Conservation (phyloP, 2,329 filamentous ascomycete genomes). For the Phialophora verrucosa region DNA sequence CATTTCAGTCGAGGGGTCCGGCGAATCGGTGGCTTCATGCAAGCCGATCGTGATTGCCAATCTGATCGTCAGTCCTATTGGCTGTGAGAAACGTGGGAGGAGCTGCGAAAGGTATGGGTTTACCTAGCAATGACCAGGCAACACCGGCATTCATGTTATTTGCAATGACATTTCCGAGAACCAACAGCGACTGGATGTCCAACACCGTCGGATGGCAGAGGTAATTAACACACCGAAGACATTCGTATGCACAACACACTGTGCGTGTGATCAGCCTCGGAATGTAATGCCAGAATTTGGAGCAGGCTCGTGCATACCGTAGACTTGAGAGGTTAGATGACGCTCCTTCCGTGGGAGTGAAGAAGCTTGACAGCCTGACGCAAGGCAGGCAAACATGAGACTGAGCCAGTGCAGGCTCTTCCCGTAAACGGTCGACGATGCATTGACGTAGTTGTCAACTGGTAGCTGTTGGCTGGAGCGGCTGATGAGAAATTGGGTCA, state of each 20-base stretch:
- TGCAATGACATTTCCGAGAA: slow-evolving; percentile 65
- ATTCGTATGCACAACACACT: slow-evolving; percentile 69
- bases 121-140: slow-evolving; percentile 64
- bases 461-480: slow-evolving; percentile 43
- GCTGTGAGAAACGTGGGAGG: slow-evolving; percentile 37
- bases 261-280: slow-evolving; percentile 40
- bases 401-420: slow-evolving; percentile 64
- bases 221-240: slow-evolving; percentile 67
- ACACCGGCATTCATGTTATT: slow-evolving; percentile 69
- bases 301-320: slow-evolving; percentile 50
- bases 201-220: slow-evolving; percentile 65
- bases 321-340: slow-evolving; percentile 67
- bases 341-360: slow-evolving; percentile 62
- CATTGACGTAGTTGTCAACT: slow-evolving; percentile 52
- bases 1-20: slow-evolving; percentile 46
- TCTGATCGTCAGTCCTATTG: slow-evolving; percentile 43
- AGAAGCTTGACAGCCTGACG: slow-evolving; percentile 66
- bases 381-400: slow-evolving; percentile 64
- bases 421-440: slow-evolving; percentile 57
- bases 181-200: slow-evolving; percentile 65
- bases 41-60: slow-evolving; percentile 46
- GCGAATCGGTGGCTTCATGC: slow-evolving; percentile 32
- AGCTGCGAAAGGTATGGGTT: background rate
- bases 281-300: slow-evolving; percentile 43
- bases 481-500: slow-evolving; percentile 60